Base-by-base conservation (phyloP, 306 rosid genomes). In the Hippophae rhamnoides region DNA sequence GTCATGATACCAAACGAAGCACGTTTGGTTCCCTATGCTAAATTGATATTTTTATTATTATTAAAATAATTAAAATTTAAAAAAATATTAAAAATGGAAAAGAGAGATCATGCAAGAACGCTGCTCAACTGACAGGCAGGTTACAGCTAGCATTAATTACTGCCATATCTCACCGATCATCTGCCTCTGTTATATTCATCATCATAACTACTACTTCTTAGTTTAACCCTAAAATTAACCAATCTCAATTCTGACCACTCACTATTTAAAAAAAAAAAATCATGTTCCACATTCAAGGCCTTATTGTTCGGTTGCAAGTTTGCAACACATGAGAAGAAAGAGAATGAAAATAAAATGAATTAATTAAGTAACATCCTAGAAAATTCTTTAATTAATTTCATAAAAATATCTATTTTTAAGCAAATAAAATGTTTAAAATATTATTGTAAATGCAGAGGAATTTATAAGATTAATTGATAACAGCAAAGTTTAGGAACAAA, bases 61-160 rank as follows among this genome's bases (percentile, higher is more conserved):
- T 3, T 46, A 47, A 8, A 9, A 10, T 55, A 18, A 51, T 56
- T 49, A 13, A 51, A 10, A 23, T 43, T 43, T n/a, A n/a, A 53
- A 8, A 49, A 55, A 8, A 43, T 14, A 47, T 38, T 53, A 25
- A 23, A 54, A 72, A 59, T 9, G 23, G 31, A 60, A 52, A 69
- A 52, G 53, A 63, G 10, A 77, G 94, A 88, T 93, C 99, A 88
- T 82, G 94, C 99, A 88, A 82, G 89, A 93, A 86, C 74, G 77
- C 97, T 84, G 97, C 83, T 73, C 74, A 77, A 84, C 89, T 80
- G 88, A 93, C 99, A 93, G 86, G 58, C 78, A 69, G 75, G 56
- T 86, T 88, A 83, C 95, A 93, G 97, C 99, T 93, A 74, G 89
- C 89, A 80, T 43, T 27, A 43, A 6, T 9, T 26, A 11, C 9